phyloP scores from a whole-genome alignment of 164 flowering plant genomes.

The Liriodendron chinense region DNA sequence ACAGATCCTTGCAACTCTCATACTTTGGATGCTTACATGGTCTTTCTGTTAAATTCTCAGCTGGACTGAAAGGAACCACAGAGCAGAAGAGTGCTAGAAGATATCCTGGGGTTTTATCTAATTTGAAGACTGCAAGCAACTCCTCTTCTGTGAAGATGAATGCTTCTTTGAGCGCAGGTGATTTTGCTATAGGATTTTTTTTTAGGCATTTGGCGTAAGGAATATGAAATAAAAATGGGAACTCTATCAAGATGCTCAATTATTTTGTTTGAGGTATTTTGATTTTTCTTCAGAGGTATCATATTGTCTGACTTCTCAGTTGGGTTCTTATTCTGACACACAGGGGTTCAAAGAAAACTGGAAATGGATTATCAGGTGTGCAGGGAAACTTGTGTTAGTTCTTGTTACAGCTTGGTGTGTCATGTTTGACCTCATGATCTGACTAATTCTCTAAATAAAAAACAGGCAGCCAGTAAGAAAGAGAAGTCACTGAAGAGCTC shows the following conservation, averaged over 20 bases:
- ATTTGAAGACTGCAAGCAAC: constrained; percentile 39
- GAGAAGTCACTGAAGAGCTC: constrained; percentile 40
- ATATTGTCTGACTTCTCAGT: background rate
- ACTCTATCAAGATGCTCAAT: background rate
- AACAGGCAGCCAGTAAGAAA: constrained; percentile 43
- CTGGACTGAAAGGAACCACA: constrained; percentile 9
- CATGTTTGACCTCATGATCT: background rate
- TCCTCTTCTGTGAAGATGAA: constrained; percentile 40
- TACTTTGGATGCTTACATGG: background rate
- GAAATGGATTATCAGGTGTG: constrained; percentile 59
- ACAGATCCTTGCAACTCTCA: background rate
- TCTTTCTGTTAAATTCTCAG: constrained; percentile 1
- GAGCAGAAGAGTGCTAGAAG: constrained; percentile 27
- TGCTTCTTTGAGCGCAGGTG: constrained; percentile 48
- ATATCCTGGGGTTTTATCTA: constrained; percentile 41
- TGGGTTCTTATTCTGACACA: background rate
- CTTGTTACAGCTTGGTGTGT: background rate
- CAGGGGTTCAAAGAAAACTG: constrained; percentile 49
- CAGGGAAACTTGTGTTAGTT: background rate
- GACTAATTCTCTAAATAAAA: background rate
- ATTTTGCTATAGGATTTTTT: background rate
- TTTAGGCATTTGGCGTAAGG: too few relatives aligned
- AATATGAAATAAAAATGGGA: background rate
- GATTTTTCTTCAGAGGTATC: background rate
- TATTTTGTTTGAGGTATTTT: background rate